Evolutionary conservation across 2,329 filamentous ascomycete genomes (phyloP).

Genomic region (Knufia petricola): DNA sequence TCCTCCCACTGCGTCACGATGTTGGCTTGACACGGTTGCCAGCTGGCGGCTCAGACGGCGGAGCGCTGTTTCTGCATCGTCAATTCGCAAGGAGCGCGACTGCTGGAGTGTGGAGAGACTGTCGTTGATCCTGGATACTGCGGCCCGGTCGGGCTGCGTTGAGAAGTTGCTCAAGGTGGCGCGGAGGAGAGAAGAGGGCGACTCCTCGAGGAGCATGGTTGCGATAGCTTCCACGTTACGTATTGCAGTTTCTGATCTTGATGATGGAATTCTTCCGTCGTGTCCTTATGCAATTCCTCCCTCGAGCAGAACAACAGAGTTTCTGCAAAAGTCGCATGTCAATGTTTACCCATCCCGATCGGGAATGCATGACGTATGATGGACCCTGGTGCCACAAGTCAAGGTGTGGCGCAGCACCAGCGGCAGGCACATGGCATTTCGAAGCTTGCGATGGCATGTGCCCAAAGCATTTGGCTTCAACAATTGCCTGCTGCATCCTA

Average conservation of each 20-base stretch:
- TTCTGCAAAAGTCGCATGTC: neutral
- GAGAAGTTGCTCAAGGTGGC: constrained; percentile 94
- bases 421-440: constrained; percentile 4
- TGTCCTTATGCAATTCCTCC: no score
- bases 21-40: constrained; percentile 62
- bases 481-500: neutral
- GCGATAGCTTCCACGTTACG: constrained; percentile 36
- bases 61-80: constrained; percentile 57
- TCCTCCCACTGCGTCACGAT: constrained; percentile 59
- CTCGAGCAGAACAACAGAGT: no score
- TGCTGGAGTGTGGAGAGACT: constrained; percentile 75
- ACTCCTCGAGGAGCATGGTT: constrained; percentile 93
- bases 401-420: constrained; percentile 1
- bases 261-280: no score
- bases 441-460: neutral
- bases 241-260: neutral
- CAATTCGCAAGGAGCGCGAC: constrained; percentile 67
- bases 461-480: neutral
- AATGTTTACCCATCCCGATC: neutral
- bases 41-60: constrained; percentile 68
- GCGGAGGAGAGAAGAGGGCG: constrained; percentile 82
- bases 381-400: neutral
- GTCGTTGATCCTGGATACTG: constrained; percentile 72
- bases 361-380: constrained; percentile 3
- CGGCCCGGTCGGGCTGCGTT: constrained; percentile 75